Evolutionary conservation across 2,329 filamentous ascomycete species (phyloP).

Genomic region (Trichoderma harzianum): DNA sequence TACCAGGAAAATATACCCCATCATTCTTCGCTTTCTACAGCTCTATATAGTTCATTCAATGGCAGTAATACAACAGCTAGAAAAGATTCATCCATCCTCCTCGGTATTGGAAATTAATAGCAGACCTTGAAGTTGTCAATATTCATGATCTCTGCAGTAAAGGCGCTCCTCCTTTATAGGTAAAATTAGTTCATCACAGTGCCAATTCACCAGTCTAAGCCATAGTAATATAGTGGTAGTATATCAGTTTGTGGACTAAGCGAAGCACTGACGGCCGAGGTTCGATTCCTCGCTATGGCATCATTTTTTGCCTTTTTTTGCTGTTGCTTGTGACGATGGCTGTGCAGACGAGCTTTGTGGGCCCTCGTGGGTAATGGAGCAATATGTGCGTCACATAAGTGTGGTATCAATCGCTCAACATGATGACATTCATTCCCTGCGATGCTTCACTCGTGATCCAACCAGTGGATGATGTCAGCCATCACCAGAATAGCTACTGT

Average conservation of each 20-base stretch:
- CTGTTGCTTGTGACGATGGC: background rate
- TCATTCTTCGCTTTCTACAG: background rate
- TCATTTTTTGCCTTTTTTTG: constrained; percentile 3
- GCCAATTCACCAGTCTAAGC: constrained; percentile 1
- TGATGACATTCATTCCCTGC: background rate
- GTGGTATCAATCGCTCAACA: background rate
- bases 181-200: background rate
- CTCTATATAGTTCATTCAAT: background rate
- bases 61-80: background rate
- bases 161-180: background rate
- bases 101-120: background rate
- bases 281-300: constrained; percentile 30
- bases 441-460: background rate
- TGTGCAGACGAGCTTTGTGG: background rate
- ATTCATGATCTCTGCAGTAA: background rate
- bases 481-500: background rate
- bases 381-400: background rate
- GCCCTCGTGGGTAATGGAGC: background rate
- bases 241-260: constrained; percentile 29
- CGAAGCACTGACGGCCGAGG: constrained; percentile 29
- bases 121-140: background rate
- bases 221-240: constrained; percentile 30
- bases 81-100: background rate
- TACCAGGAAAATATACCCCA: background rate
- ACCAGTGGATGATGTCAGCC: background rate